These are phyloP conservation scores for Brassica hybrid DNA, from an alignment of 441 rosid genomes.

Conservation along the genomic window DNA sequence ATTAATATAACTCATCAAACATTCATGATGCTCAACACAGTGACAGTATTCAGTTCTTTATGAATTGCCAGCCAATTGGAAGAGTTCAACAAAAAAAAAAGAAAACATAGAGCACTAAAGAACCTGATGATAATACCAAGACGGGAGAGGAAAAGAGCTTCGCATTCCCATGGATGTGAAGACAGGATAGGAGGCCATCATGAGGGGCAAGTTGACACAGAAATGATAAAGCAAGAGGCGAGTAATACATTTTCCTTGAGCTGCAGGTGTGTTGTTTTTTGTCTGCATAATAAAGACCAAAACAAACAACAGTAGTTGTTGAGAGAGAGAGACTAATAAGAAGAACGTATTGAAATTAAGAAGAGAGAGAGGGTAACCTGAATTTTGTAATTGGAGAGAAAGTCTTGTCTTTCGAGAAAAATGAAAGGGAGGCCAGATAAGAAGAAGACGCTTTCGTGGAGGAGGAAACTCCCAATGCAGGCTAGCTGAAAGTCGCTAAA, in stretches of 20 bases:
- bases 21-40: not conserved
- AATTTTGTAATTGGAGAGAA: conserved; percentile 86
- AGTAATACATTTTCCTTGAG: conserved; percentile 89
- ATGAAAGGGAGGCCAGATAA: conserved; percentile 94
- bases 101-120: no score
- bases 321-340: no score
- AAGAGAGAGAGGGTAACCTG: conserved; percentile 51
- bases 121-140: no score
- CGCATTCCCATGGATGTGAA: conserved; percentile 90
- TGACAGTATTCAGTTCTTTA: no score
- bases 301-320: no score
- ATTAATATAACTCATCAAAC: no score
- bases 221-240: conserved; percentile 82
- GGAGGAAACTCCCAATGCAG: conserved; percentile 89
- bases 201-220: conserved; percentile 87
- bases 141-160: no score
- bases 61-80: no score
- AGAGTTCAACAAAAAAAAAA: no score
- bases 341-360: no score
- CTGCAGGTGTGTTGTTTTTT: conserved; percentile 85
- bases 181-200: conserved; percentile 88
- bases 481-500: conserved; percentile 92
- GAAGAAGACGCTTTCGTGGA: conserved; percentile 94
- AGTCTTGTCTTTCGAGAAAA: conserved; percentile 81
- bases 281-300: conserved; percentile 51